Base-by-base conservation (phyloP, 371 early-diverging fungal genomes). In the Syncephalastrum racemosum region DNA sequence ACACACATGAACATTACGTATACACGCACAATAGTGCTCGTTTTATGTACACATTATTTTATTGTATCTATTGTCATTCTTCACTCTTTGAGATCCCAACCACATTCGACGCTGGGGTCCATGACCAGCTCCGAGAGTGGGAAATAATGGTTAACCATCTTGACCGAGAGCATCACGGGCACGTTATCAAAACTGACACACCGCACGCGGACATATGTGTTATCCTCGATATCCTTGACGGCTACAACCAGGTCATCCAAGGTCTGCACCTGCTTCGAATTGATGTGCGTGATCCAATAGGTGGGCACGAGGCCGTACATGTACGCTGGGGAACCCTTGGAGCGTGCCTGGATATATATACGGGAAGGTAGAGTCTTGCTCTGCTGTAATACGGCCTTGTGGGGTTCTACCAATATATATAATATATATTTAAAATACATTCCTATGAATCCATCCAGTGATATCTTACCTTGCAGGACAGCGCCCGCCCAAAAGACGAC, bases 231-330 rank as follows among this genome's bases (percentile, higher is more conserved):
- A 18, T 83, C 75, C 49, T 83, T 82, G 10, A 93, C 88, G 4
- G 84, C 89, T 7, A 45, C 60, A 53, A 87, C 64, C 25, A 89
- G 68, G 23, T 84, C 84, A 70, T 86, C 87, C 31, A 89, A 67
- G 25, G 84, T 82, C 0, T 75, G 76, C 1, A 86, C 86, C n/a
- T 80, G 64, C 10, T 71, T 70, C 6, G 78, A 78, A 43, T 90
- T 86, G 61, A 91, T 80, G 56, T 88, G 87, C 0, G 86, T 86
- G 60, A 94, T 82, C 88, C 89, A 92, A 72, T 82, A 87, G 1
- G 95, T 94, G 4, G 92, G 87, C 47, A 69, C 80, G 61, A 94
- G 69, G 19, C 88, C 91, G 62, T 92, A 92, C 87, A 88, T 87
- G 53, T 85, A 88, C 6, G 89, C 86, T 2, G 94, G 95, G 1